Conservation (phyloP, 495 filamentous ascomycete genomes). For the Aspergillus incahuasiensis region DNA sequence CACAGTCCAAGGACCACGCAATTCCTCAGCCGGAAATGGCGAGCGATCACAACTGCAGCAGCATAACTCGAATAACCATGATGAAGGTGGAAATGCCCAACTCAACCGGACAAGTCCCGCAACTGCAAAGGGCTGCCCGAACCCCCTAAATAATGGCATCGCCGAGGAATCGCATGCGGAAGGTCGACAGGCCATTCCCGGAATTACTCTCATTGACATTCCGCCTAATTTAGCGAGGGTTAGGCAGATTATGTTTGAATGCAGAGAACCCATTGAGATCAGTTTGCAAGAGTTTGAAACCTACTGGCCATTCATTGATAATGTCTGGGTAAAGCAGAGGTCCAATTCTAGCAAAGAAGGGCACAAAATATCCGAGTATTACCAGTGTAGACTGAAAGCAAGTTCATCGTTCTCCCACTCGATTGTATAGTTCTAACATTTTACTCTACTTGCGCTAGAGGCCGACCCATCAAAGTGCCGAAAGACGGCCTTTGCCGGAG, state of each 20-base stretch:
- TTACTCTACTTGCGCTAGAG: conserved; percentile 43
- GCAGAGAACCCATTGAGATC: conserved; percentile 50
- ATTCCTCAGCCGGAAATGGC: conserved; percentile 13
- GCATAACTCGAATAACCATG: background rate
- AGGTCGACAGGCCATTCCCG: background rate
- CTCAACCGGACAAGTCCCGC: background rate
- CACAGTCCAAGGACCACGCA: background rate
- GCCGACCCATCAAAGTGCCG: conserved; percentile 38
- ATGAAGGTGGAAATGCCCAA: background rate
- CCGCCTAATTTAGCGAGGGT: conserved; percentile 45
- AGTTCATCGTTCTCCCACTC: too few relatives aligned
- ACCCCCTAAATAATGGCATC: background rate
- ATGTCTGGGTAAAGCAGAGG: conserved; percentile 51
- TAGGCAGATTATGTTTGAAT: conserved; percentile 46
- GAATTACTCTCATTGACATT: conserved; percentile 33
- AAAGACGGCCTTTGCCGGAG: conserved; percentile 44
- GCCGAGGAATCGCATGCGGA: background rate
- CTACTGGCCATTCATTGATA: conserved; percentile 53
- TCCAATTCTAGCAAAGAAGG: conserved; percentile 48
- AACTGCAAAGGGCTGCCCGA: background rate
- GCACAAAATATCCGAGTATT: conserved; percentile 40
- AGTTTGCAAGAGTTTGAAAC: conserved; percentile 47
- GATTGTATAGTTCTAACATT: too few relatives aligned
- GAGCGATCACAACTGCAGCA: background rate
- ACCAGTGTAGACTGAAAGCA: too few relatives aligned